Evolutionary conservation across 2,329 filamentous ascomycete genomes (phyloP).

Genomic region (Microcyclospora pomicola): DNA sequence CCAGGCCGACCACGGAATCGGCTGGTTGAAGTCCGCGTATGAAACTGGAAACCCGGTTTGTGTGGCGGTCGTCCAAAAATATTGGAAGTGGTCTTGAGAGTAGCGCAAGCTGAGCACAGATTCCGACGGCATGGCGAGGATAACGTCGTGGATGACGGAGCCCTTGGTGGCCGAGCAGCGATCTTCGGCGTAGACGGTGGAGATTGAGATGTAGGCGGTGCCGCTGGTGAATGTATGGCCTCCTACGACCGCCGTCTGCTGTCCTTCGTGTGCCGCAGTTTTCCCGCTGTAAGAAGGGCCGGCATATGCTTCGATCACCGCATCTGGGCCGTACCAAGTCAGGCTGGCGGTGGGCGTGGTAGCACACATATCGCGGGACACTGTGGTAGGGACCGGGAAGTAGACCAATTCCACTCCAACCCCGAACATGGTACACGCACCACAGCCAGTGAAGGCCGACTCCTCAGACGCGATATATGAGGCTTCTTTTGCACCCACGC

Average conservation of each 20-base stretch:
- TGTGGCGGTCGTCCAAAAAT: conserved; percentile 9
- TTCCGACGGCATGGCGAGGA: conserved; percentile 17
- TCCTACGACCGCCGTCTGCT: conserved; percentile 9
- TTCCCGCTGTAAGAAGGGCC: conserved; percentile 9
- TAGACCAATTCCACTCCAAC: conserved; percentile 18
- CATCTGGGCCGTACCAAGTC: conserved; percentile 13
- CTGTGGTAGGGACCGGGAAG: conserved; percentile 14
- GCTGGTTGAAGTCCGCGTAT: conserved; percentile 18
- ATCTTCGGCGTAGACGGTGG: conserved; percentile 14
- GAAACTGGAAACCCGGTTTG: conserved; percentile 17
- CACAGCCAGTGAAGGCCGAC: conserved; percentile 14
- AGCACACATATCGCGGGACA: conserved; percentile 18
- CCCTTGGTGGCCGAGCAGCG: conserved; percentile 13
- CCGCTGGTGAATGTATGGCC: conserved; percentile 17
- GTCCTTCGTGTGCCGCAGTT: background rate
- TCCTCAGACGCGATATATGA: conserved; percentile 3
- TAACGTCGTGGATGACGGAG: conserved; percentile 10
- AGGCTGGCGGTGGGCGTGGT: conserved; percentile 13
- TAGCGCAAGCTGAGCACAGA: conserved; percentile 18
- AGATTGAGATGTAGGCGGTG: conserved; percentile 19
- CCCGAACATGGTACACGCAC: conserved; percentile 20
- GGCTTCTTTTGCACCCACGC: conserved; percentile 10
- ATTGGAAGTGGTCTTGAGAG: conserved; percentile 15
- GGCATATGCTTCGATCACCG: conserved; percentile 13
- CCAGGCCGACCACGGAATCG: conserved; percentile 18